These are phyloP conservation scores for Lycium ferocissimum DNA, from an alignment of 257 asterid genomes.

Conservation along the genomic window DNA sequence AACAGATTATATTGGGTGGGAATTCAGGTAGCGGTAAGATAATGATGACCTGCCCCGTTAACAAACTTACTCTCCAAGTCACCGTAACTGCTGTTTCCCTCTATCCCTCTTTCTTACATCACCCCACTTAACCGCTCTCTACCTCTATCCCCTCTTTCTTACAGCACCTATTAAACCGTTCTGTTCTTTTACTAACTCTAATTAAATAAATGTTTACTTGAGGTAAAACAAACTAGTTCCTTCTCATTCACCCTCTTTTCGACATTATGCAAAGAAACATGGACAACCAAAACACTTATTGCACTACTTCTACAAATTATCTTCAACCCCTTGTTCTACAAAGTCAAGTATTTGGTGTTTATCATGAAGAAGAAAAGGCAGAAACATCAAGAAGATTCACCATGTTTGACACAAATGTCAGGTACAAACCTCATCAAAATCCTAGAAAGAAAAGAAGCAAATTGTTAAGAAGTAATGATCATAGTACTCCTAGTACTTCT, in stretches of 20 bases:
- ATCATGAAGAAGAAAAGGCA: neutral
- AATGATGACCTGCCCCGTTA: constrained; percentile 17
- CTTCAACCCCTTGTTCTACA: neutral
- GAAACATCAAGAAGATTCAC: neutral
- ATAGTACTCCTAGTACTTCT: neutral
- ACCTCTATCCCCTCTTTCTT: constrained; percentile 30
- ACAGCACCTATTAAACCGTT: neutral
- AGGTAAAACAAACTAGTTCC: constrained; percentile 2
- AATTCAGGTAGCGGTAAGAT: neutral
- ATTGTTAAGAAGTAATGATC: constrained; percentile 36
- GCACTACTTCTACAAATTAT: neutral
- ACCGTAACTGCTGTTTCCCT: neutral
- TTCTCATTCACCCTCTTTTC: neutral
- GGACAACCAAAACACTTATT: neutral
- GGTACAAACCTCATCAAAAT: constrained; percentile 38
- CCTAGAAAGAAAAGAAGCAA: constrained; percentile 64
- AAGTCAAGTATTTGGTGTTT: constrained; percentile 18
- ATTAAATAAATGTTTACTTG: neutral
- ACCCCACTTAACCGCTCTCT: neutral
- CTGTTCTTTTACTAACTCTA: neutral
- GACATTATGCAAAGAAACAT: neutral
- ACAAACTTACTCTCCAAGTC: neutral
- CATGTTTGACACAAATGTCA: constrained; percentile 21
- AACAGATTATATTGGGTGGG: neutral
- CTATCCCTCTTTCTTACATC: constrained; percentile 10